Base-by-base conservation (phyloP, 805 yeast genomes). In the Sugiyamaella boreocaroliniensis region DNA sequence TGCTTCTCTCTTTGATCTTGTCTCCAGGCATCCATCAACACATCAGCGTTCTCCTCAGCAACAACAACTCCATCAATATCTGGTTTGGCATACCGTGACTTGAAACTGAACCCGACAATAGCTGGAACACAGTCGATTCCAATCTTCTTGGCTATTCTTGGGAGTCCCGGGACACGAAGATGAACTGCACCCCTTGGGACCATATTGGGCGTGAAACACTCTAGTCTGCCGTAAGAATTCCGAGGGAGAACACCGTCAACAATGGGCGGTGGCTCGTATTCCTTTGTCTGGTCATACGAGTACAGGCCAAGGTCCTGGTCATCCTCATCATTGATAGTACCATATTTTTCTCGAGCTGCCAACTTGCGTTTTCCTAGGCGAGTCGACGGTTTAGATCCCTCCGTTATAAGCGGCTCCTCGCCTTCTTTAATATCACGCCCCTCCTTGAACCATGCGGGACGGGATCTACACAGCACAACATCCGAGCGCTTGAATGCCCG, bases 141-240 rank as follows among this genome's bases (percentile, higher is more conserved):
- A 5, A 86, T 58, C 1, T 78, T 64, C 46, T 75, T 75, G 0
- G 88, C 88, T 0, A 95, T 89, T 48, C 72, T 74, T 44, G 77
- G 80, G 0, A 84, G 78, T 55, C 74, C 66, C 48, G 77, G 77
- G 52, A 77, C 70, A 2, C 77, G 69, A 4, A 85, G 69, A 48
- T 83, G 73, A 22, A 70, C 75, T 19, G 86, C 87, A 22, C 85
- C 85, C 18, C 71, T 75, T 0, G 96, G 96, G 4, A 87, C 70
- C 96, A 87, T 87, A 49, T 80, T 73, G 0, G 82, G 77, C 1
- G 75, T 76, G 67, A 84, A 87, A 1, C 85, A 69, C 61, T 87
- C 96, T 50, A 87, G 78, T 59, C 86, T 86, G 0, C 92, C 93
- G 65, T 70, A 88, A 0, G 81, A 80, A 65, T 87, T 88, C 57